A percentile compares a stretch with the other conserved stretches of the same genome.
phyloP scores from a whole-genome alignment of 2,329 filamentous ascomycete genomes.

The Bipolaris bicolor region DNA sequence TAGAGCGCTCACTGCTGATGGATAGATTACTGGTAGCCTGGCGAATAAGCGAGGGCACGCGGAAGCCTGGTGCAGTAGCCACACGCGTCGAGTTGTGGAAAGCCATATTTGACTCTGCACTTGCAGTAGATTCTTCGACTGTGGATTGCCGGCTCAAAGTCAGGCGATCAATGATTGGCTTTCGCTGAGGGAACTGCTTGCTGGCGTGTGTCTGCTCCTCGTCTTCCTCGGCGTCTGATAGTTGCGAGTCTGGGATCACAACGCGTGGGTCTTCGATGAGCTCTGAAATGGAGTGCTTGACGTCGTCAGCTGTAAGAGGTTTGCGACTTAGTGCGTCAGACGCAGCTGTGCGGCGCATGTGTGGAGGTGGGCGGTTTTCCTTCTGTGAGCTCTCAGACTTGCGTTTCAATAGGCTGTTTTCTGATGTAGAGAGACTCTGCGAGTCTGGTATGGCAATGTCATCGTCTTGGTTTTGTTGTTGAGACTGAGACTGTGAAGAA shows the following conservation, averaged over 20 bases:
- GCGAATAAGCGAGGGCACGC: conserved; percentile 72
- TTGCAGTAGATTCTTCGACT: conserved; percentile 31
- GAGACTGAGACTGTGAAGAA: conserved; percentile 32
- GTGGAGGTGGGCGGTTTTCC: conserved; percentile 59
- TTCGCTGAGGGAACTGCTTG: conserved; percentile 47
- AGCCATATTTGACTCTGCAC: conserved; percentile 55
- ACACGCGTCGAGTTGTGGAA: conserved; percentile 58
- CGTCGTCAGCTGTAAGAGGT: conserved; percentile 77
- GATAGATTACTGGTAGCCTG: conserved; percentile 68
- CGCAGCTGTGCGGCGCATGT: conserved; percentile 64
- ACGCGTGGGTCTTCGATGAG: conserved; percentile 70
- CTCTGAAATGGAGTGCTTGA: conserved; percentile 82
- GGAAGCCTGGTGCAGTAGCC: conserved; percentile 57
- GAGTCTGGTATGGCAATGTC: conserved; percentile 46
- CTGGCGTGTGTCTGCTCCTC: conserved; percentile 16
- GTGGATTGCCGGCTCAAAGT: conserved; percentile 65
- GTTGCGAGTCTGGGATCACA: conserved; percentile 62
- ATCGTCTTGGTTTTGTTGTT: conserved; percentile 18
- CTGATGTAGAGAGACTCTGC: conserved; percentile 34
- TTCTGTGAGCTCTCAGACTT: conserved; percentile 52
- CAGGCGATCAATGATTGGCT: conserved; percentile 73
- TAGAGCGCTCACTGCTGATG: conserved; percentile 44
- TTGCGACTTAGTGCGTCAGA: conserved; percentile 64
- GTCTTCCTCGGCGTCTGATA: conserved; percentile 49
- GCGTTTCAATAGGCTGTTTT: conserved; percentile 47